Base-by-base conservation (phyloP, 306 rosid species). In the Quercus aquifolioides region DNA sequence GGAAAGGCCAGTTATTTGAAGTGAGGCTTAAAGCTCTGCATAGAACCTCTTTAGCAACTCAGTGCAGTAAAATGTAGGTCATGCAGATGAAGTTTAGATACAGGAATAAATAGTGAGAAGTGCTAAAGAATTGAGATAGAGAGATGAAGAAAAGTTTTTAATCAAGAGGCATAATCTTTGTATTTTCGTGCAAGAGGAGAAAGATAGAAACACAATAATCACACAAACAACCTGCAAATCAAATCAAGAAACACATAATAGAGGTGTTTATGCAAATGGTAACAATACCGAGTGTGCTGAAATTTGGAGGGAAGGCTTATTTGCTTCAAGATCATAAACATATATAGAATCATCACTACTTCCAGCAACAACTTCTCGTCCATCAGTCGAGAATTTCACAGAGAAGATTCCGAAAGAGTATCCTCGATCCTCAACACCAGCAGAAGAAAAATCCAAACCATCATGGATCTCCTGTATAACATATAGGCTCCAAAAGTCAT, bases 321-420 rank as follows among this genome's bases (percentile, higher is more conserved):
- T 86, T 59, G 97, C 90, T 84, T 85, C 91, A 69, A 95, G 94
- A 95, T 95, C 99, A 79, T 95, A 95, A 57, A 91, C 93, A 78
- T 85, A 86, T 81, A 95, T 91, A 9, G 96, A 92, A 79, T 89
- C 84, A 78, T 90, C 96, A 79, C 92, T 88, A 79, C 90, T 92
- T 85, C 93, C 98, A 82, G 98, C 95, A 31, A 95, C 97, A 84
- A 95, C 88, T 84, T 95, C 99, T 80, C 55, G 84, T 75, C 98
- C 98, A 86, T 92, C 97, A 1, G 86, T 91, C 17, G 99, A 95
- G 85, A 90, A 92, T 79, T 92, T 95, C 80, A 92, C 73, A 77
- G 97, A 95, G 88, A 95, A 95, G 72, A 95, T 90, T 74, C 94
- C 94, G 78, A 89, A 86, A 52, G 91, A 87, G 55, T 84, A 67